Evolutionary conservation across 306 rosid species (phyloP).

Genomic region (Mimosa bimucronata): DNA sequence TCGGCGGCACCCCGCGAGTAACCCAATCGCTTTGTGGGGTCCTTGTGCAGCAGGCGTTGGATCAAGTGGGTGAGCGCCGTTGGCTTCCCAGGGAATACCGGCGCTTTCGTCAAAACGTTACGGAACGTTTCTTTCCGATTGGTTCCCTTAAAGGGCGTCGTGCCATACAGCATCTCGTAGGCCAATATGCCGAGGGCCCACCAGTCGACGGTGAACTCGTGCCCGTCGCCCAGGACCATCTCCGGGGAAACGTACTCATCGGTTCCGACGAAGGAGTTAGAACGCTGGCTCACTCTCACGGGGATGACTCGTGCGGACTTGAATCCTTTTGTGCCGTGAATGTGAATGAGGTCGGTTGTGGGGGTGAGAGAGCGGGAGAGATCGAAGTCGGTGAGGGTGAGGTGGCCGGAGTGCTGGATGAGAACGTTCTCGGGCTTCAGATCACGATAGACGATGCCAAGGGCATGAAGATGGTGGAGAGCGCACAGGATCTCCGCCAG

Average conservation of each 20-base stretch:
- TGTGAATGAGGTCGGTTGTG: constrained; percentile 32
- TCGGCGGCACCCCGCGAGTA: constrained; percentile 70
- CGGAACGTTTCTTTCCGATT: constrained; percentile 81
- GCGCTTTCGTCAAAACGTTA: constrained; percentile 59
- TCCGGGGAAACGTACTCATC: constrained; percentile 96
- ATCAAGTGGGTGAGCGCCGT: constrained; percentile 72
- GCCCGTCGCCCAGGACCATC: constrained; percentile 84
- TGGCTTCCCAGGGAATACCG: constrained; percentile 66
- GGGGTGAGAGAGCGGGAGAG: constrained; percentile 68
- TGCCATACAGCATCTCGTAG: constrained; percentile 82
- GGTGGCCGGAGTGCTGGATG: constrained; percentile 86
- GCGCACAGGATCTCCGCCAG: constrained; percentile 88
- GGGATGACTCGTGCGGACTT: constrained; percentile 84
- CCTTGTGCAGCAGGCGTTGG: constrained; percentile 67
- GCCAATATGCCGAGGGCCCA: constrained; percentile 85
- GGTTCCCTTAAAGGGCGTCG: constrained; percentile 95
- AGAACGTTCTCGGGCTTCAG: constrained; percentile 94
- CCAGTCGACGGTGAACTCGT: constrained; percentile 96
- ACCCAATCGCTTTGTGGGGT: constrained; percentile 74
- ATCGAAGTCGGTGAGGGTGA: constrained; percentile 94
- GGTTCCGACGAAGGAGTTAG: constrained; percentile 93
- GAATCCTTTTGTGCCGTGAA: constrained; percentile 5
- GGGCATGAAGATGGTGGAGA: constrained; percentile 68
- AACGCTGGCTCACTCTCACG: constrained; percentile 65
- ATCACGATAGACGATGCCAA: constrained; percentile 87